These are phyloP conservation scores for Penicillium sp. DNA, from an alignment of 2,329 filamentous ascomycete species.

Conservation along the genomic window DNA sequence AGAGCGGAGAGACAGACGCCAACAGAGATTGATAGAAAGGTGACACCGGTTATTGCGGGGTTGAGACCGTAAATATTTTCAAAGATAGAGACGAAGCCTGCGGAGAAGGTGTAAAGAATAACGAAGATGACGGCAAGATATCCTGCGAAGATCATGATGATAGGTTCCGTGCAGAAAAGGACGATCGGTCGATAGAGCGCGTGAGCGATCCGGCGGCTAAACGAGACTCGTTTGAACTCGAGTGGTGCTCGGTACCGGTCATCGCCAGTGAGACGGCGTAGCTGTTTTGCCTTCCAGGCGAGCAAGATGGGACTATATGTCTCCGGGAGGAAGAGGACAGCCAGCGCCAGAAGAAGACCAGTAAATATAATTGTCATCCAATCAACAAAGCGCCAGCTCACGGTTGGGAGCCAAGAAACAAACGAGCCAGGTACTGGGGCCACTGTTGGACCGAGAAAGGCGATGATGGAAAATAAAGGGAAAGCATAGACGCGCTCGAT, in stretches of 20 bases:
- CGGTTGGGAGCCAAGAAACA: slow-evolving; percentile 33
- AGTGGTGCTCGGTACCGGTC: slow-evolving; percentile 44
- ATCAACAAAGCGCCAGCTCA: slow-evolving; percentile 46
- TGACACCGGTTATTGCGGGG: slow-evolving; percentile 42
- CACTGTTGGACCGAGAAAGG: slow-evolving; percentile 32
- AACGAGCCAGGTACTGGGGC: slow-evolving; percentile 45
- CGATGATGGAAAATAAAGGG: slow-evolving; percentile 26
- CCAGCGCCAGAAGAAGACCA: slow-evolving; percentile 28
- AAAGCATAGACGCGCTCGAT: slow-evolving; percentile 9
- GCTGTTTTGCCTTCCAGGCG: slow-evolving; percentile 42
- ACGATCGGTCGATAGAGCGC: slow-evolving; percentile 46
- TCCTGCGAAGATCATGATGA: slow-evolving; percentile 26
- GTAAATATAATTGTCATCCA: slow-evolving; percentile 42
- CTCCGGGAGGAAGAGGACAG: slow-evolving; percentile 46
- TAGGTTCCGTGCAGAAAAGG: slow-evolving; percentile 43
- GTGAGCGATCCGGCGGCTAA: slow-evolving; percentile 38
- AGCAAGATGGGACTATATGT: slow-evolving; percentile 47
- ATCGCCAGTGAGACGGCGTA: slow-evolving; percentile 42
- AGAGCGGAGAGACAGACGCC: slow-evolving; percentile 35
- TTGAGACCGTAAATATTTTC: slow-evolving; percentile 31
- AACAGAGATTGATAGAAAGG: slow-evolving; percentile 46
- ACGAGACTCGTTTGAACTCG: slow-evolving; percentile 41
- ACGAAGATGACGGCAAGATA: slow-evolving; percentile 30
- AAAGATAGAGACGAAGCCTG: slow-evolving; percentile 6
- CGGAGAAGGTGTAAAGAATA: slow-evolving; percentile 29